These are phyloP conservation scores for Vaccinium darrowii DNA, from an alignment of 148 eudicot genomes.

Conservation along the genomic window DNA sequence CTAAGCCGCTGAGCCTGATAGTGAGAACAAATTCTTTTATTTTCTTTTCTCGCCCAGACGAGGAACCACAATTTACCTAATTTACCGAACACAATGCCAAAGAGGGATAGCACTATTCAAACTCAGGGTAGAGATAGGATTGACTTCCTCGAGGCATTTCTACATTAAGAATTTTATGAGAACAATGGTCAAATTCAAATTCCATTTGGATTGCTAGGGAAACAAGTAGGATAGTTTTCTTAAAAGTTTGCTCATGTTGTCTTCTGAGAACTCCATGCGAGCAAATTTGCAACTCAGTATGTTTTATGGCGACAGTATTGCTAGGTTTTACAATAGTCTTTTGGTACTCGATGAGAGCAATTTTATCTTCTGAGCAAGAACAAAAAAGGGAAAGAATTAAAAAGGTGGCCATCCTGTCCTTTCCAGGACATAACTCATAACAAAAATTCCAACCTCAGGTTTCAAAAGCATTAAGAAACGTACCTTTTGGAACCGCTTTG, in stretches of 20 bases:
- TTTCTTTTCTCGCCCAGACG: background rate
- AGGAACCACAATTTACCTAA: background rate
- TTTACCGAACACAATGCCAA: background rate
- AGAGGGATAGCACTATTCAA: background rate
- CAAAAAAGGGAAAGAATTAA: background rate
- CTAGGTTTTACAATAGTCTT: background rate
- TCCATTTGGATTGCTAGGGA: background rate
- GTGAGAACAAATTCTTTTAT: background rate
- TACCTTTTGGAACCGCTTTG: slow-evolving; percentile 57
- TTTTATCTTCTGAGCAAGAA: background rate
- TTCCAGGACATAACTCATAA: background rate
- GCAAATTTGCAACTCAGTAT: background rate
- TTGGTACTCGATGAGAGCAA: background rate
- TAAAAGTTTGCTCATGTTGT: background rate
- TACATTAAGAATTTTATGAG: too few relatives aligned
- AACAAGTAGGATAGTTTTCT: background rate
- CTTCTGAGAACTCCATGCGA: background rate
- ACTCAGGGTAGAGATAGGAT: background rate
- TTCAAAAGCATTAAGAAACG: background rate
- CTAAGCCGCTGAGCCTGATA: background rate
- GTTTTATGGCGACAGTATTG: background rate
- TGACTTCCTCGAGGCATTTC: background rate
- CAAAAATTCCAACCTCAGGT: background rate
- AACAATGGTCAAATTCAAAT: background rate
- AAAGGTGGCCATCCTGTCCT: background rate